Conservation (phyloP, 2,329 filamentous ascomycete genomes). For the Bipolaris victoriae region DNA sequence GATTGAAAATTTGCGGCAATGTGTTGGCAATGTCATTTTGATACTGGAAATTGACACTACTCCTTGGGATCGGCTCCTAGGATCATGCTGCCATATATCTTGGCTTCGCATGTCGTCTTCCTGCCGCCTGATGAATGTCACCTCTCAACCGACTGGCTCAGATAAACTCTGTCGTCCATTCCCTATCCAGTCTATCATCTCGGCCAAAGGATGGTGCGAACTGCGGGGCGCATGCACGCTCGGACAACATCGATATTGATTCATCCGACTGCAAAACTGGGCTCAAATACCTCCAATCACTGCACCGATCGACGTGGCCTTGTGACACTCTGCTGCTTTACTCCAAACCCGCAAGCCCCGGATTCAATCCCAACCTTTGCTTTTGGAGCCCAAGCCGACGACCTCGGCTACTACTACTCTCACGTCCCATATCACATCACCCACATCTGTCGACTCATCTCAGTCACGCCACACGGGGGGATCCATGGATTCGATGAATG, state of each 20-base stretch:
- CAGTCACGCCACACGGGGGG: background rate
- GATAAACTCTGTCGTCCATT: too few species aligned
- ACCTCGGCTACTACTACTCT: background rate
- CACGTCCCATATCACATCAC: too few species aligned
- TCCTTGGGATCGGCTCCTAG: too few species aligned
- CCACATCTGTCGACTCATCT: background rate
- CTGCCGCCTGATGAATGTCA: too few species aligned
- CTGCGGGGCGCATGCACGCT: constrained; percentile 13
- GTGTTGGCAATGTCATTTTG: too few species aligned
- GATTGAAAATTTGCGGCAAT: too few species aligned
- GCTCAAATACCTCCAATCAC: background rate
- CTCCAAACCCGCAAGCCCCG: background rate
- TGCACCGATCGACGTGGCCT: background rate
- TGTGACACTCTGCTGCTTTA: background rate
- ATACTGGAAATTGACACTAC: too few species aligned
- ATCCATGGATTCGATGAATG: constrained; percentile 2
- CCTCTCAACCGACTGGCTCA: too few species aligned
- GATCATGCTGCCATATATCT: too few species aligned
- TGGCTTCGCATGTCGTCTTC: too few species aligned
- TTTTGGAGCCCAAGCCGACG: background rate
- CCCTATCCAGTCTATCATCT: too few species aligned
- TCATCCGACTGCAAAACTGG: background rate
- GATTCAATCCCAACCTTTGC: background rate
- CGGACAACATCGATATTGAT: background rate
- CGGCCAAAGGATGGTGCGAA: background rate